These are phyloP conservation scores for Isoetes engelmannii DNA, from an alignment of 83 land plant genomes.

Conservation along the genomic window DNA sequence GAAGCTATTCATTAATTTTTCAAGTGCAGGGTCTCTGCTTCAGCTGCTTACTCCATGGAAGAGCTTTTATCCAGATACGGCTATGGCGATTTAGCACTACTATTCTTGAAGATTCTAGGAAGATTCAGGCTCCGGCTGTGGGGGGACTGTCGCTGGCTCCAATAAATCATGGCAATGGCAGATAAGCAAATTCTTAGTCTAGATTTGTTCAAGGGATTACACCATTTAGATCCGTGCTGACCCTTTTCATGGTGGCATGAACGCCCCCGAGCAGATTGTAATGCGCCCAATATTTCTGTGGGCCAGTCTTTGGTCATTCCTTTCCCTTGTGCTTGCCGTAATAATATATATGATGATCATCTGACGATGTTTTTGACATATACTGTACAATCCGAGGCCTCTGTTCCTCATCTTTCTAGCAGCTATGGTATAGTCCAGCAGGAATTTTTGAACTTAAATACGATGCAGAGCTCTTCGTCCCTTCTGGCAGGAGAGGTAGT, in stretches of 20 bases:
- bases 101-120: no score
- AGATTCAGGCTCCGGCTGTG: no score
- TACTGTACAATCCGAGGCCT: neutral
- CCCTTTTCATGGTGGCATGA: neutral
- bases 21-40: no score
- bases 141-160: no score
- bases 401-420: neutral
- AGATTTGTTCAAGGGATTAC: no score
- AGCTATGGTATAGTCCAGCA: neutral
- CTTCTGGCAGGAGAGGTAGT: neutral
- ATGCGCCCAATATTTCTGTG: neutral
- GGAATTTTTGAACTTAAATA: neutral
- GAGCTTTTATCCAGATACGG: no score
- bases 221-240: no score
- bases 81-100: no score
- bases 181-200: no score
- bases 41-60: no score
- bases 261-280: neutral
- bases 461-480: neutral
- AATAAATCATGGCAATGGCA: no score
- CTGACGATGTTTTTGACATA: neutral
- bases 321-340: constrained; percentile 2
- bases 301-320: neutral
- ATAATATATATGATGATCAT: neutral
- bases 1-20: no score